Percentiles rank a stretch among this genome's conserved stretches.
phyloP scores from a whole-genome alignment of 352 stramenopile genomes.

The Thalassiosira exigua region DNA sequence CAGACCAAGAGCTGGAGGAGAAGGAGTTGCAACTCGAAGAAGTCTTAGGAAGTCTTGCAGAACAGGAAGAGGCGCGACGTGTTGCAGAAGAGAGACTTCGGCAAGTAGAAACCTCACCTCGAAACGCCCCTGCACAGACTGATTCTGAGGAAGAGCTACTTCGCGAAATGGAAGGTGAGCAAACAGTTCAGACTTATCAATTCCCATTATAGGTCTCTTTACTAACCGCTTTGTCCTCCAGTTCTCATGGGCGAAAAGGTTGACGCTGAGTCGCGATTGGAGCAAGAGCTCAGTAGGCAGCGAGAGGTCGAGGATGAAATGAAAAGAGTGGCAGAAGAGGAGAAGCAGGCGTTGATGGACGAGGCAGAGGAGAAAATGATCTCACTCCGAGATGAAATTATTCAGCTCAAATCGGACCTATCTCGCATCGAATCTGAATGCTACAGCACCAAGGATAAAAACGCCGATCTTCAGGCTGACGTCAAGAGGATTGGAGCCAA shows the following conservation, averaged over 20 bases:
- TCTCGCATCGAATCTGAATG: conserved; percentile 53
- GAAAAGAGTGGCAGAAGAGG: conserved; percentile 48
- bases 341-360: conserved; percentile 50
- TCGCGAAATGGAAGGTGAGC: conserved; percentile 42
- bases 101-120: conserved; percentile 16
- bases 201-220: too few relatives aligned
- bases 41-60: conserved; percentile 49
- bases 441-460: conserved; percentile 55
- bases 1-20: conserved; percentile 59
- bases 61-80: conserved; percentile 61
- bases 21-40: conserved; percentile 68
- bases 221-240: too few relatives aligned
- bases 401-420: conserved; percentile 44
- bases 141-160: conserved; percentile 55
- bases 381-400: conserved; percentile 46
- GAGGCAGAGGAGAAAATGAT: conserved; percentile 60
- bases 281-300: conserved; percentile 44
- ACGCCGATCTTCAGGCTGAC: conserved; percentile 50
- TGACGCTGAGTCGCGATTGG: conserved; percentile 49
- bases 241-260: conserved; percentile 63
- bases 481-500: conserved; percentile 40
- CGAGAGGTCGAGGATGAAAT: conserved; percentile 55
- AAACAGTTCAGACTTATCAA: too few relatives aligned
- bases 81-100: conserved; percentile 45
- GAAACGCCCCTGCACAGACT: conserved; percentile 10